Base-by-base conservation (phyloP, 306 rosid genomes). In the Casuarina glauca region DNA sequence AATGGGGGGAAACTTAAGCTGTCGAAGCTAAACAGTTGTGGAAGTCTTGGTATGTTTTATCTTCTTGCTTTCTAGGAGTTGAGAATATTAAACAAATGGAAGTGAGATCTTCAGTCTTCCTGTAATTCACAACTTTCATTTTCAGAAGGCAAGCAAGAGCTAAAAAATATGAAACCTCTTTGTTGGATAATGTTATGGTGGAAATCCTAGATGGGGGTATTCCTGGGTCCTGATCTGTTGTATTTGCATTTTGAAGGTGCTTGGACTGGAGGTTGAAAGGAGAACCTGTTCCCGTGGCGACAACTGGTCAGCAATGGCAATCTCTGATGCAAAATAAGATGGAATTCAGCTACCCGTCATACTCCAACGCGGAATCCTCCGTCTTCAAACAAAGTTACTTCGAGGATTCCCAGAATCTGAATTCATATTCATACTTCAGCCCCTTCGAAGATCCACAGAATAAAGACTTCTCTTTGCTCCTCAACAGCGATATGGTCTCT, bases 201-300 rank as follows among this genome's bases (percentile, higher is more conserved):
- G 5, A 36, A 57, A 32, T n/a, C 19, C 20, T 62, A 10, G 9
- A 10, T 62, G 69, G 69, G 45, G 69, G 45, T 15, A 36, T 12
- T 63, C 26, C 17, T 63, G 69, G 45, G 45, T 4, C 12, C 43
- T 77, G 49, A 79, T 79, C 69, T 69, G 69, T 82, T 72, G 68
- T 38, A 49, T 72, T 44, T 70, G 61, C 69, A 13, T 38, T 16
- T 71, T 77, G 60, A 74, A 92, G 96, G 88, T 81, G 86, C 53
- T 82, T 89, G 86, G 93, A 86, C 39, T 90, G 96, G 96, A 79
- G 83, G 88, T 79, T 82, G 83, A 89, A 82, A 74, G 87, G 80
- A 76, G 91, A 87, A 53, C 78, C 87, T 12, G 76, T 81, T 60
- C 74, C 88, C 19, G 81, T 82, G 78, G 81, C 84, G n/a, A 78